These are phyloP conservation scores for Magnaporthiopsis incrustans DNA, from an alignment of 2,329 filamentous ascomycete species.

Conservation along the genomic window DNA sequence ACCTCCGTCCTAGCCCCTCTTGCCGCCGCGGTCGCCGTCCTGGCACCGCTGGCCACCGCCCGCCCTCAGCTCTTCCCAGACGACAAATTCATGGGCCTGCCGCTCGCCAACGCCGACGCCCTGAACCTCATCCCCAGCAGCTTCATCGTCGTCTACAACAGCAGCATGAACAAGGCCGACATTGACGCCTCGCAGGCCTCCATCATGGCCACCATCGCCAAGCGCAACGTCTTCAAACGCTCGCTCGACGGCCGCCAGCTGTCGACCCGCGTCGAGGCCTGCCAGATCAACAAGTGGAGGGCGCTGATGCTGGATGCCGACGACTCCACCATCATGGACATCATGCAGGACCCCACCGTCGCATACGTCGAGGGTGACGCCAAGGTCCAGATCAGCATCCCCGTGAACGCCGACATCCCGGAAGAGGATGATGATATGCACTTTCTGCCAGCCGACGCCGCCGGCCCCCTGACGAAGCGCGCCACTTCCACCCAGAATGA, in stretches of 20 bases:
- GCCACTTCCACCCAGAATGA: slow-evolving; percentile 41
- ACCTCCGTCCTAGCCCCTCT: slow-evolving; percentile 10
- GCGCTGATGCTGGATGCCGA: slow-evolving; percentile 36
- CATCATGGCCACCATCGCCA: slow-evolving; percentile 41
- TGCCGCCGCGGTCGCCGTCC: slow-evolving; percentile 8
- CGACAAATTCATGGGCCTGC: slow-evolving; percentile 25
- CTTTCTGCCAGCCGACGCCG: neutral
- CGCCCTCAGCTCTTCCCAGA: neutral
- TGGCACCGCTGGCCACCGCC: slow-evolving; percentile 6
- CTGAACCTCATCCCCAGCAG: slow-evolving; percentile 43
- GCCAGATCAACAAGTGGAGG: slow-evolving; percentile 42
- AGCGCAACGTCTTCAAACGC: slow-evolving; percentile 49
- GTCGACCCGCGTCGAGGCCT: slow-evolving; percentile 37
- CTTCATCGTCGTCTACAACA: slow-evolving; percentile 60
- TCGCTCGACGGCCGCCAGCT: slow-evolving; percentile 37
- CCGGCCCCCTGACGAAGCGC: slow-evolving; percentile 1
- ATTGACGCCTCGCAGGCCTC: slow-evolving; percentile 41
- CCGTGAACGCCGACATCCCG: neutral
- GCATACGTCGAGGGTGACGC: slow-evolving; percentile 38
- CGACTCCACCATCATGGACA: slow-evolving; percentile 26
- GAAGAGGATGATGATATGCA: slow-evolving; percentile 1
- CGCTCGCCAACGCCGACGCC: slow-evolving; percentile 41
- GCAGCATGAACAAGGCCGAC: slow-evolving; percentile 36
- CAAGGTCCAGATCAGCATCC: slow-evolving; percentile 30
- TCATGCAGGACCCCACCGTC: slow-evolving; percentile 37